Evolutionary conservation across 352 stramenopile genomes (phyloP).

Genomic region (Phytophthora kernoviae): DNA sequence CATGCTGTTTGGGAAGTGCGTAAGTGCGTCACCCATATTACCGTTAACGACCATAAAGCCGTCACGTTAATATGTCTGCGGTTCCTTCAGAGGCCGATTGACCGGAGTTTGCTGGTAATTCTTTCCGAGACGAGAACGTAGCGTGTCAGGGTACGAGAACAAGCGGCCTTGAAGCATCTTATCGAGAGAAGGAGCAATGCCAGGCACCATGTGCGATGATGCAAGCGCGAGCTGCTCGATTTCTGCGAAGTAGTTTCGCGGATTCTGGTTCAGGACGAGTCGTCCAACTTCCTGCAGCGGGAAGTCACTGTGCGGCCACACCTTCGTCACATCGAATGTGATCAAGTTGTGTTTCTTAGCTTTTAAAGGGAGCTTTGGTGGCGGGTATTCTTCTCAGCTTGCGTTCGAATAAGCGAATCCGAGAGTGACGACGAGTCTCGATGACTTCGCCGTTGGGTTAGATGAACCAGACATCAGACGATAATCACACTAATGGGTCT

Average conservation of each 20-base stretch:
- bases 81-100: constrained; percentile 76
- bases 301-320: constrained; percentile 86
- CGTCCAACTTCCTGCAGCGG: constrained; percentile 79
- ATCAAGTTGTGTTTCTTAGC: constrained; percentile 62
- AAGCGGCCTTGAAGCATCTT: constrained; percentile 89
- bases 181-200: constrained; percentile 86
- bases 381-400: constrained; percentile 62
- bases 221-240: constrained; percentile 91
- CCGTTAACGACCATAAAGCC: constrained; percentile 62
- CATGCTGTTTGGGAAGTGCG: constrained; percentile 83
- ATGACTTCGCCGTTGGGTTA: no score
- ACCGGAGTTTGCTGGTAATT: constrained; percentile 92
- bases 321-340: constrained; percentile 91
- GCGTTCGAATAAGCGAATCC: no score
- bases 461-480: no score
- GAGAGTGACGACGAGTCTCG: no score
- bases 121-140: constrained; percentile 85
- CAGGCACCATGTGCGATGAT: constrained; percentile 87
- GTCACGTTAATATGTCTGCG: constrained; percentile 77
- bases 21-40: constrained; percentile 65
- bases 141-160: constrained; percentile 91
- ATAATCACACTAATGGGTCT: no score
- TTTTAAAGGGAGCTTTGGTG: constrained; percentile 76
- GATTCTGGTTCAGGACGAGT: constrained; percentile 88
- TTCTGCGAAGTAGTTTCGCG: constrained; percentile 90